These are phyloP conservation scores for Rasamsonia emersonii DNA, from an alignment of 2,329 filamentous ascomycete species.

Conservation along the genomic window DNA sequence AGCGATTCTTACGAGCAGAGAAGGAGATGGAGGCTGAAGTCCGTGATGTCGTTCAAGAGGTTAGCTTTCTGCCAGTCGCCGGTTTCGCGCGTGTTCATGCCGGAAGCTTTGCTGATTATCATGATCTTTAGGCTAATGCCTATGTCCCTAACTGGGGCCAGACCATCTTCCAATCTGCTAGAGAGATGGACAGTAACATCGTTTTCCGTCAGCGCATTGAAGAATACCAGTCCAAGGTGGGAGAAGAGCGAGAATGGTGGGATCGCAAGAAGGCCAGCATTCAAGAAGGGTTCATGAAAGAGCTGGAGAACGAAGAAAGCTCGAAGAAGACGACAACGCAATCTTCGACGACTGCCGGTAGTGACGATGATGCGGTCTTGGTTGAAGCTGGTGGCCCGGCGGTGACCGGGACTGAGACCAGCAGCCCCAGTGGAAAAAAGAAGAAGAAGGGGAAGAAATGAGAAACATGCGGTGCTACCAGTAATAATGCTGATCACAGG, in stretches of 20 bases:
- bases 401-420: constrained; percentile 17
- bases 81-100: too few species aligned
- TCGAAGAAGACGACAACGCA: constrained; percentile 15
- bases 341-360: constrained; percentile 34
- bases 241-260: constrained; percentile 84
- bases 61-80: constrained; percentile 36
- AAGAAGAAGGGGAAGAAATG: constrained; percentile 44
- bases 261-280: constrained; percentile 69
- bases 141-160: constrained; percentile 85
- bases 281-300: constrained; percentile 70
- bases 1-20: constrained; percentile 83
- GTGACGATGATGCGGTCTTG: constrained; percentile 68
- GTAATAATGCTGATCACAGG: background rate
- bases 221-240: constrained; percentile 62
- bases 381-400: constrained; percentile 56
- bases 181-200: constrained; percentile 85
- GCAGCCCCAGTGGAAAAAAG: constrained; percentile 31
- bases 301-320: constrained; percentile 47
- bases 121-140: constrained; percentile 67
- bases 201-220: constrained; percentile 65
- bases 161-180: constrained; percentile 92
- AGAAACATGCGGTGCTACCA: constrained; percentile 3
- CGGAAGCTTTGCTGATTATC: constrained; percentile 1
- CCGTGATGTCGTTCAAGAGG: constrained; percentile 87
- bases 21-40: constrained; percentile 97